Base-by-base conservation (phyloP, 2,329 filamentous ascomycete genomes). In the Macrophomina tecta region DNA sequence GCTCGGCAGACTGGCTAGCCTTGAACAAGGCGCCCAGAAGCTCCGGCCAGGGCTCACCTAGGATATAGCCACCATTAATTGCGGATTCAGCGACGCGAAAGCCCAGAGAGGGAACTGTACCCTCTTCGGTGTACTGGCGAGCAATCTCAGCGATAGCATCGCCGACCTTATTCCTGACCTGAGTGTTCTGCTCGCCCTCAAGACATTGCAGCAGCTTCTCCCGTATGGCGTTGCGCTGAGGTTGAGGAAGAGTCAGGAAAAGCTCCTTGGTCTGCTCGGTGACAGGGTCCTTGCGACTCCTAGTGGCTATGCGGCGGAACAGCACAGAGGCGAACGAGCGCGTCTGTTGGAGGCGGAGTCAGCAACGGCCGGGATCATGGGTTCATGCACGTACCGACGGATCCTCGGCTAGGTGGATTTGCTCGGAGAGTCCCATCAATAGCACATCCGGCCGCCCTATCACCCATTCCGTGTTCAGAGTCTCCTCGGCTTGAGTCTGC, bases 101-200 rank as follows among this genome's bases (percentile, higher is more conserved):
- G 23, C 5, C 8, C 23, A 30, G 11, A 40, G 30, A 62, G 61
- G 38, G 55, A 42, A 66, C 82, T 89, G 78, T 85, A 97, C 93
- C 90, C 75, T 91, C 93, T 74, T 98, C 95, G 52, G 92, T 91
- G 80, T 97, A 97, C 82, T 99, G 93, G 74, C 95, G 89, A 52
- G 94, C 95, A 68, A 99, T 86, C 81, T 99, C 95, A 30, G 95
- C 95, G 69, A 98, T 91, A n/a, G 94, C 93, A 81, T 99, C 95
- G 73, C 94, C 95, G 76, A 98, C 91, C 81, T 99, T 99, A 82
- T 97, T 95, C 74, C 95, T 87, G 55, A 97, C 91, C 46, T 87
- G 84, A 69, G 89, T 86, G 69, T 91, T 87, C 28, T 87, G 83
- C 81, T 98, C 95, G 69, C 83, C 84, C 67, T 88, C 88, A 64